These are phyloP conservation scores for Rhizopus delemar DNA, from an alignment of 371 early-diverging fungal species.

Conservation along the genomic window DNA sequence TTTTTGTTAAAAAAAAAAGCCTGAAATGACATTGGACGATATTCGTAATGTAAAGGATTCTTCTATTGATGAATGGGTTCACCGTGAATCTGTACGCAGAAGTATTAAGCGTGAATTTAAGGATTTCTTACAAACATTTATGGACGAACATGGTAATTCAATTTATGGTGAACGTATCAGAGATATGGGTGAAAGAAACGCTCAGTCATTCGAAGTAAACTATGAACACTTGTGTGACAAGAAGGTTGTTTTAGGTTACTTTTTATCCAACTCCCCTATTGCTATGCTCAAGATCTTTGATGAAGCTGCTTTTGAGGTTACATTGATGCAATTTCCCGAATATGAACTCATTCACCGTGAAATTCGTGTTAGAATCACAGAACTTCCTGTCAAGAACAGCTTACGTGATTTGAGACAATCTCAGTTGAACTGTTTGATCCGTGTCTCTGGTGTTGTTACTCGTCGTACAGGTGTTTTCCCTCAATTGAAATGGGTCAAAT, in stretches of 20 bases:
- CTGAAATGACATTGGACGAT: slow-evolving; percentile 57
- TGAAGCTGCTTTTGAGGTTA: slow-evolving; percentile 89
- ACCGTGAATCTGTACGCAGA: slow-evolving; percentile 74
- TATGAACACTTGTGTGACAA: slow-evolving; percentile 76
- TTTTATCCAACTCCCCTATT: slow-evolving; percentile 85
- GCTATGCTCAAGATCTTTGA: slow-evolving; percentile 92
- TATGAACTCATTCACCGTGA: slow-evolving; percentile 93
- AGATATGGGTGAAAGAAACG: slow-evolving; percentile 87
- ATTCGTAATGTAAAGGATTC: slow-evolving; percentile 52
- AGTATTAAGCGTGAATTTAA: slow-evolving; percentile 86
- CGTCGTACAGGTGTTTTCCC: slow-evolving; percentile 96
- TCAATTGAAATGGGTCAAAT: slow-evolving; percentile 96
- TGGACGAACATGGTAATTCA: slow-evolving; percentile 82
- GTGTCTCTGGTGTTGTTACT: slow-evolving; percentile 96
- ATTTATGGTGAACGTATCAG: slow-evolving; percentile 93
- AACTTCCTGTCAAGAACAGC: slow-evolving; percentile 83
- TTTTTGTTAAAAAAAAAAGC: slow-evolving; percentile 18
- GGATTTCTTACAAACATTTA: slow-evolving; percentile 83
- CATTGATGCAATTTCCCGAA: slow-evolving; percentile 86
- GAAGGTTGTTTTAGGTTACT: slow-evolving; percentile 83
- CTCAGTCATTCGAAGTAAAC: slow-evolving; percentile 87
- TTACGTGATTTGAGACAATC: slow-evolving; percentile 92
- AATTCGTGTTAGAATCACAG: slow-evolving; percentile 94
- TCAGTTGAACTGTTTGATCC: slow-evolving; percentile 93
- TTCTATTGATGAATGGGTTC: slow-evolving; percentile 80